Evolutionary conservation across 192 early-diverging fungal species (phyloP).

Genomic region (Backusella macrospora): DNA sequence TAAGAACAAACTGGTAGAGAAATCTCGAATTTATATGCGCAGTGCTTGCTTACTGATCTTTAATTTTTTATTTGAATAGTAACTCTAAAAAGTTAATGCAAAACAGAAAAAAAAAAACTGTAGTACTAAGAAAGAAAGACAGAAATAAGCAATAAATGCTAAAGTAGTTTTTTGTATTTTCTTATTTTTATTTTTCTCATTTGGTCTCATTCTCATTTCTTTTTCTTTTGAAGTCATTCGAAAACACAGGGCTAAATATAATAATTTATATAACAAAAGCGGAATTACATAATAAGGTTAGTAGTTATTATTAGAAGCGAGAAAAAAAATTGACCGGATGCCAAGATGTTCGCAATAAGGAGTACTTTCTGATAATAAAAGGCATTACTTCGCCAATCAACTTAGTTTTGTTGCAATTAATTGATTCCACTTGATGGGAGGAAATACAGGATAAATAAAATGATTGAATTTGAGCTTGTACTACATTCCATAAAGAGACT

Average conservation of each 20-base stretch:
- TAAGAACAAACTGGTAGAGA: not conserved
- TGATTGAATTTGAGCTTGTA: not conserved
- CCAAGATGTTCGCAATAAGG: conserved; percentile 1
- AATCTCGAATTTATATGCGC: not conserved
- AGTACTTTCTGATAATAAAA: not conserved
- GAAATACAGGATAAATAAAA: conserved; percentile 4
- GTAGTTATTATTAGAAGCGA: not conserved
- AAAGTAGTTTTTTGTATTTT: not conserved
- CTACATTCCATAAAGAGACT: not conserved
- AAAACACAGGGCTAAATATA: not conserved
- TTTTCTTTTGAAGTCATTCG: not conserved
- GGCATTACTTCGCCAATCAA: not conserved
- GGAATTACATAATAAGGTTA: not conserved
- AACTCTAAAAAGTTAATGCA: conserved; percentile 10
- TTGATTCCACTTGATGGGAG: not conserved
- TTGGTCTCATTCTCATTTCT: not conserved
- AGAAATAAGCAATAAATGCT: not conserved
- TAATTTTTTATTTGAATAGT: conserved; percentile 17
- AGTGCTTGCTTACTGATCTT: not conserved
- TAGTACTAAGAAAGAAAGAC: not conserved
- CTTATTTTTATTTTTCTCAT: conserved; percentile 6
- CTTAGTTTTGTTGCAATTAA: not conserved
- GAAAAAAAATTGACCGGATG: not conserved
- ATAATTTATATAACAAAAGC: not conserved
- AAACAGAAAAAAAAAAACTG: conserved; percentile 4